Evolutionary conservation across 2,329 filamentous ascomycete genomes (phyloP), one percentile per base, ranked within the genome.

Genomic region (Fonsecaea multimorphosa): DNA sequence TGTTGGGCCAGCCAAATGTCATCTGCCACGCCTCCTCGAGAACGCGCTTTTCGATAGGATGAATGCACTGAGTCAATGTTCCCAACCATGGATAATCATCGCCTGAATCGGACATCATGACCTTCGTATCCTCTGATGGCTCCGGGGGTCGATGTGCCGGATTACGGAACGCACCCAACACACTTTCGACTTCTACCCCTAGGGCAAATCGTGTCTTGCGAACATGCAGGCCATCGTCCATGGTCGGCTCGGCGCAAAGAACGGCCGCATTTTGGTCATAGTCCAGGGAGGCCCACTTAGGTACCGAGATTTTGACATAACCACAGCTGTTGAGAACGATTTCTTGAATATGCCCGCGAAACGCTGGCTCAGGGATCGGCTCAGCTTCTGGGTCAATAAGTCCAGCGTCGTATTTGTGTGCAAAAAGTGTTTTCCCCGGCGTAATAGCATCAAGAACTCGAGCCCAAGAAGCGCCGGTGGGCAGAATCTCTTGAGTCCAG

Each of bases 271-370:
- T 74, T 9, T 81, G 78, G 62, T 81, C 76, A 53, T 82, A 74
- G 29, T 73, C 73, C 0, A 72, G 61, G 0, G n/a, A 67, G 32
- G 19, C 78, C 76, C 46, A 16, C 52, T 53, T 8, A 31, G 64
- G 67, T 1, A 62, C 7, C 2, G 62, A 49, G 24, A 73, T 70
- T 53, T 76, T 74, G 36, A 83, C 84, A 71, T 89, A 89, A 58
- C 87, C 87, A 72, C 87, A 89, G 0, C 86, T 89, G 34, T 82
- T 83, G 75, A 89, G 83, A 0, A 81, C 79, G 32, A 89, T 75
- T 14, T 74, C 73, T 61, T 73, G 68, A 1, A 85, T 73, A 24
- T 73, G 73, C 2, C 78, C 79, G 2, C 68, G 65, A 64, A 69
- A 72, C n/a, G 31, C 38, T 58, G 40, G 54, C 27, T 61, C n/a